Conservation (phyloP, 1,284 basidiomycete species). For the Tilletia setariae region DNA sequence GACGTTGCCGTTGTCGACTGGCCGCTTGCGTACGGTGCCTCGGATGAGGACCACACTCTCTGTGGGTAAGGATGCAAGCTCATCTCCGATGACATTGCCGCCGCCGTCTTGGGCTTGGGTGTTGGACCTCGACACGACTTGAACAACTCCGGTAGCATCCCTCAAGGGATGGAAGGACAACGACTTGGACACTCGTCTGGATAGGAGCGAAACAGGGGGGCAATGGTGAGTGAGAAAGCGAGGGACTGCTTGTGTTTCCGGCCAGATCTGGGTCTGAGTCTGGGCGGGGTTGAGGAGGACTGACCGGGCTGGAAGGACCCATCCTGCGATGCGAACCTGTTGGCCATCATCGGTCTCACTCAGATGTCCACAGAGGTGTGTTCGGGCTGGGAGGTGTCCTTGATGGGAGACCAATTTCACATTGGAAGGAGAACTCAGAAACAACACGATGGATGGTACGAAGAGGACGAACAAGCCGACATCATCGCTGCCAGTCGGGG, state of each 20-base stretch:
- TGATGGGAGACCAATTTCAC: too few relatives aligned
- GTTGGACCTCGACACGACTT: conserved; percentile 65
- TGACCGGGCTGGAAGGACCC: conserved; percentile 71
- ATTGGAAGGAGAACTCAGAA: too few relatives aligned
- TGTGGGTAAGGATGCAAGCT: conserved; percentile 39
- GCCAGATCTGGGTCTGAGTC: not conserved
- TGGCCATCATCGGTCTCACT: conserved; percentile 62
- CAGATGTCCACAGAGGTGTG: conserved; percentile 68
- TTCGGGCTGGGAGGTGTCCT: conserved; percentile 59
- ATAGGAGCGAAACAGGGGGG: too few relatives aligned
- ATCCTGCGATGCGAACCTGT: conserved; percentile 70
- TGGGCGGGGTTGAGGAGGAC: not conserved
- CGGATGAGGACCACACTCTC: conserved; percentile 73
- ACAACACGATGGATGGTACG: too few relatives aligned
- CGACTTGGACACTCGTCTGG: conserved; percentile 58
- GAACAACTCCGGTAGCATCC: conserved; percentile 71
- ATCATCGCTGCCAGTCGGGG: too few relatives aligned
- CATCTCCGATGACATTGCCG: conserved; percentile 44
- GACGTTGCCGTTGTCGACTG: conserved; percentile 63
- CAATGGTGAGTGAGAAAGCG: too few relatives aligned
- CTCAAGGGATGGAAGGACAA: conserved; percentile 76
- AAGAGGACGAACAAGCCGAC: too few relatives aligned
- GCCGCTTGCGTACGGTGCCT: conserved; percentile 68
- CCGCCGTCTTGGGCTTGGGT: not conserved
- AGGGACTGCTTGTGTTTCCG: too few relatives aligned